Evolutionary conservation across 2,329 filamentous ascomycete genomes (phyloP).

Genomic region (Leptographium galeiforme): DNA sequence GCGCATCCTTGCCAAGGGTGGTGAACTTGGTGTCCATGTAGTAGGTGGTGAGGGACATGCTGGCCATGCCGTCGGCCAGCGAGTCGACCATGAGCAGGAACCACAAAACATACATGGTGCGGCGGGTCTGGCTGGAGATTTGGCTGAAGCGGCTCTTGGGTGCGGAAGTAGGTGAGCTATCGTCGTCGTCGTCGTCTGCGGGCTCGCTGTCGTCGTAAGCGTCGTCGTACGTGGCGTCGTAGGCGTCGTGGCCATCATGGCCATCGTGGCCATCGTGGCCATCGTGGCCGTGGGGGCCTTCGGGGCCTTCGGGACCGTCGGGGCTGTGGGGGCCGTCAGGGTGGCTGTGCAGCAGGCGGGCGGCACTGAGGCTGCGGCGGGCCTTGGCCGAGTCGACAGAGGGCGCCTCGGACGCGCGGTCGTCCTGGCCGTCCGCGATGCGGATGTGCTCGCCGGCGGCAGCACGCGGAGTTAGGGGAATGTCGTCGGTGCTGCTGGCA

Average conservation of each 20-base stretch:
- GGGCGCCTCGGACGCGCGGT: not conserved
- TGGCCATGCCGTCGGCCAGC: conserved; percentile 52
- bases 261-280: not conserved
- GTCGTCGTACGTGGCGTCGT: not conserved
- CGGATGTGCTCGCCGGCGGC: not conserved
- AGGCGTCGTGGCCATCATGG: not conserved
- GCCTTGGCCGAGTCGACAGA: not conserved
- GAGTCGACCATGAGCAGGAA: conserved; percentile 51
- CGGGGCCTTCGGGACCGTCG: too few species aligned
- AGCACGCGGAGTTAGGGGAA: not conserved
- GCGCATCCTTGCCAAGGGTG: conserved; percentile 37
- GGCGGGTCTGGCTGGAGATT: conserved; percentile 43
- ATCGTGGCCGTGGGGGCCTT: not conserved
- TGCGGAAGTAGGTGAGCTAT: not conserved
- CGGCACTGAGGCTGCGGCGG: not conserved
- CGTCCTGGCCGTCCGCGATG: conserved; percentile 5
- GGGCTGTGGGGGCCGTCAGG: not conserved
- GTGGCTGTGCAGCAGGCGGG: not conserved
- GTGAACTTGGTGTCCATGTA: conserved; percentile 42
- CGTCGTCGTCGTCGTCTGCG: not conserved
- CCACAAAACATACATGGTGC: conserved; percentile 51
- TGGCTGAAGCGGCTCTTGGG: conserved; percentile 27
- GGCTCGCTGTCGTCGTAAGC: conserved; percentile 7
- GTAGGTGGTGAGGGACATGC: conserved; percentile 42
- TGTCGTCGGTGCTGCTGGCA: conserved; percentile 7